These are phyloP conservation scores for Leccinum subrobustum DNA, from an alignment of 1,284 basidiomycete species.

Conservation along the genomic window DNA sequence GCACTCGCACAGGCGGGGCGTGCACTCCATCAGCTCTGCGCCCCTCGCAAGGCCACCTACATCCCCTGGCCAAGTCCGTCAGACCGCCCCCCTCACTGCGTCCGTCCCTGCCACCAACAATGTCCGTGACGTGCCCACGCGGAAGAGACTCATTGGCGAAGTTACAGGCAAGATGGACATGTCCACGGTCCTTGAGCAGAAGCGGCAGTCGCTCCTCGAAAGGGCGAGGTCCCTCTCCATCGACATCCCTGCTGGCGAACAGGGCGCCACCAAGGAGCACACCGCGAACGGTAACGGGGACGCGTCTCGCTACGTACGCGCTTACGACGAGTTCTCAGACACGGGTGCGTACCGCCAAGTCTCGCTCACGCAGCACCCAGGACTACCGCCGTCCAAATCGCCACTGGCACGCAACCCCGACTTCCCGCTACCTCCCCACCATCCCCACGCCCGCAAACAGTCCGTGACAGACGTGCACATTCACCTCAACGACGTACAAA, in stretches of 20 bases:
- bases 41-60: slow-evolving; percentile 74
- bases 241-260: slow-evolving; percentile 46
- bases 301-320: slow-evolving; percentile 29
- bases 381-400: slow-evolving; percentile 26
- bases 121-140: slow-evolving; percentile 22
- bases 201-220: slow-evolving; percentile 32
- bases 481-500: slow-evolving; percentile 36
- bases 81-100: slow-evolving; percentile 27
- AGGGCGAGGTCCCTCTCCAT: slow-evolving; percentile 59
- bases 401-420: slow-evolving; percentile 51
- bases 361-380: slow-evolving; percentile 14
- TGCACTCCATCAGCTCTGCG: slow-evolving; percentile 74
- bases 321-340: slow-evolving; percentile 30
- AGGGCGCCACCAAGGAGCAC: slow-evolving; percentile 1
- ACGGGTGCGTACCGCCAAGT: slow-evolving; percentile 14
- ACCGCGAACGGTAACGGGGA: background rate
- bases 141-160: slow-evolving; percentile 32
- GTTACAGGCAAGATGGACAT: slow-evolving; percentile 26
- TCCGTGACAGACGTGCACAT: slow-evolving; percentile 61
- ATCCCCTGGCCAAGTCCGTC: slow-evolving; percentile 64
- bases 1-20: slow-evolving; percentile 60
- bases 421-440: slow-evolving; percentile 54
- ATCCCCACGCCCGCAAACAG: slow-evolving; percentile 76
- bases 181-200: slow-evolving; percentile 28
- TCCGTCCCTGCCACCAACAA: slow-evolving; percentile 22